These are phyloP conservation scores for Colletotrichum godetiae DNA, from an alignment of 2,329 filamentous ascomycete genomes.

Conservation along the genomic window DNA sequence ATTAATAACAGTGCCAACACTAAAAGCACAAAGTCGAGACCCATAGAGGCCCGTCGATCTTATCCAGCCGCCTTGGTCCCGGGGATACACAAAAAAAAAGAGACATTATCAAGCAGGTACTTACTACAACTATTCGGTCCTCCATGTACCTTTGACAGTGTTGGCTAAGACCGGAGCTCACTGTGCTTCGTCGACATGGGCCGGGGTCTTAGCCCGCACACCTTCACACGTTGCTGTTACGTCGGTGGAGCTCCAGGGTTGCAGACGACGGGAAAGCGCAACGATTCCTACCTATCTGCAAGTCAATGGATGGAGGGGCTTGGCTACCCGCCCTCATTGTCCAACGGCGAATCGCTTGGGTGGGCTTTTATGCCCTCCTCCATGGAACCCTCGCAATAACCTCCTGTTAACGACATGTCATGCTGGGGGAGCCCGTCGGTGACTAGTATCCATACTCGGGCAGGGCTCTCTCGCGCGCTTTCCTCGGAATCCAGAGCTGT, in stretches of 20 bases:
- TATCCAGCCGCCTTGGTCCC: conserved; percentile 23
- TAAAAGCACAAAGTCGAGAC: conserved; percentile 23
- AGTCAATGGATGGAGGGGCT: conserved; percentile 32
- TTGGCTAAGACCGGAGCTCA: not conserved
- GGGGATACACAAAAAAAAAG: conserved; percentile 2
- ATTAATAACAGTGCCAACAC: conserved; percentile 29
- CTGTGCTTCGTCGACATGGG: conserved; percentile 23
- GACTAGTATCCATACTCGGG: not conserved
- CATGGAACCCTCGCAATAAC: conserved; percentile 26
- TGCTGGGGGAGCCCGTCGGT: conserved; percentile 26
- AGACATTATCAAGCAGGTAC: conserved; percentile 3
- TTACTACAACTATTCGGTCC: not conserved
- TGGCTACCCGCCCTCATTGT: conserved; percentile 26
- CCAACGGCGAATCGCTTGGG: conserved; percentile 32
- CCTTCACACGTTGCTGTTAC: conserved; percentile 36
- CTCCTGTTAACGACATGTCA: conserved; percentile 34
- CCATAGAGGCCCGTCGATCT: conserved; percentile 26
- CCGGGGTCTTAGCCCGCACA: conserved; percentile 19
- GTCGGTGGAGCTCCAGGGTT: conserved; percentile 33
- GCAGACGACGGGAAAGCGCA: conserved; percentile 31
- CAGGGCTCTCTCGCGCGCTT: conserved; percentile 26
- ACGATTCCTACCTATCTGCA: conserved; percentile 35
- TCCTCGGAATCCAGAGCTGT: conserved; percentile 14
- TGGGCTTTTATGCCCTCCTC: conserved; percentile 27
- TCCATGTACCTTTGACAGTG: conserved; percentile 33